Evolutionary conservation across 495 filamentous ascomycete genomes (phyloP).

Genomic region (Thermochaetoides thermophila): DNA sequence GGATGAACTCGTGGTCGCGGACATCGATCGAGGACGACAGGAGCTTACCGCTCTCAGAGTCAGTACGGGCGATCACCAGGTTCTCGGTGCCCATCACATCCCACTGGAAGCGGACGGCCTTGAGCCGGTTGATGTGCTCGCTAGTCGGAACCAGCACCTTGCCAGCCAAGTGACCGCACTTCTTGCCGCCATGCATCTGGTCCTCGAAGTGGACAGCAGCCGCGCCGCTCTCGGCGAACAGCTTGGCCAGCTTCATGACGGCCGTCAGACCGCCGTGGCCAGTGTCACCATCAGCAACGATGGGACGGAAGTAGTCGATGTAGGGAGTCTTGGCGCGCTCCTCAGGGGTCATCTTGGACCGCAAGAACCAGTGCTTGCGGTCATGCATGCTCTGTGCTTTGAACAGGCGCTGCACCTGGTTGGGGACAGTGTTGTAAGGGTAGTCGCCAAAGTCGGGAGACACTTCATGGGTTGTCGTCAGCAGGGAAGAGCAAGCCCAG

Average conservation of each 20-base stretch:
- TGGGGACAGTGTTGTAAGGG: slow-evolving; percentile 96
- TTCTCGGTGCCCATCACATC: slow-evolving; percentile 94
- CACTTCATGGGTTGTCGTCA: slow-evolving; percentile 92
- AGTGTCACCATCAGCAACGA: slow-evolving; percentile 95
- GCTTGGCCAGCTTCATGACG: slow-evolving; percentile 90
- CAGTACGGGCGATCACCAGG: slow-evolving; percentile 83
- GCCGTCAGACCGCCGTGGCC: slow-evolving; percentile 84
- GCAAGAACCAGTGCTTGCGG: slow-evolving; percentile 79
- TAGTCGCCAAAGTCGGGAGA: slow-evolving; percentile 96
- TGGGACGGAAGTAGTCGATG: slow-evolving; percentile 82
- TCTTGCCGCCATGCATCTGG: slow-evolving; percentile 94
- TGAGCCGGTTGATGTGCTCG: slow-evolving; percentile 90
- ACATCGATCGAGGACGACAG: slow-evolving; percentile 83
- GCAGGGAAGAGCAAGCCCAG: slow-evolving; percentile 87
- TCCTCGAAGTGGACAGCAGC: slow-evolving; percentile 97
- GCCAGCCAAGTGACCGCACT: slow-evolving; percentile 92
- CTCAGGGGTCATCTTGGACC: slow-evolving; percentile 59
- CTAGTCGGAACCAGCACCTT: slow-evolving; percentile 90
- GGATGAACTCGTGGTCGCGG: slow-evolving; percentile 91
- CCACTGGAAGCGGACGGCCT: slow-evolving; percentile 92
- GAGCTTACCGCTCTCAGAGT: slow-evolving; percentile 83
- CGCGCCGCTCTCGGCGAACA: slow-evolving; percentile 96
- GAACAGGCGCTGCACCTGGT: slow-evolving; percentile 89
- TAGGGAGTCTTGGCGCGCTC: slow-evolving; percentile 64
- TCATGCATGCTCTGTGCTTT: slow-evolving; percentile 96